Conservation (phyloP, 1,284 basidiomycete species). For the Erythrobasidium hasegawianum region DNA sequence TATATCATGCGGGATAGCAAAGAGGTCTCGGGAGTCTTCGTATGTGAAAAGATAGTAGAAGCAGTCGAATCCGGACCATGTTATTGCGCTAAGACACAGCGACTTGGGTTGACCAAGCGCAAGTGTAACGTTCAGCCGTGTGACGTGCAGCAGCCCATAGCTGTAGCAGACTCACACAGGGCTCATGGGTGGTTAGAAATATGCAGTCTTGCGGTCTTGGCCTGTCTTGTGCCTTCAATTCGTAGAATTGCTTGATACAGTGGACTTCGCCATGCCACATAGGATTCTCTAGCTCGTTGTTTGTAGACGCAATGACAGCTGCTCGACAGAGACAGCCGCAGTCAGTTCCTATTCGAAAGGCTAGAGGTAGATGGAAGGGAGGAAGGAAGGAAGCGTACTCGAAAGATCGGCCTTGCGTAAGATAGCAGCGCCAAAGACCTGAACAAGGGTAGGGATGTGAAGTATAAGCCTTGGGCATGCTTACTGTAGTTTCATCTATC, state of each 20-base stretch:
- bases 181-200: constrained; percentile 40
- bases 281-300: constrained; percentile 6
- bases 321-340: too few relatives aligned
- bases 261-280: constrained; percentile 21
- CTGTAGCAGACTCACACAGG: too few relatives aligned
- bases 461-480: too few relatives aligned
- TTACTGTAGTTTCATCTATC: background rate
- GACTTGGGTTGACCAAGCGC: too few relatives aligned
- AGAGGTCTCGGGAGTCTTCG: constrained; percentile 39
- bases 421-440: constrained; percentile 19
- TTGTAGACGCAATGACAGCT: constrained; percentile 5
- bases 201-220: constrained; percentile 35
- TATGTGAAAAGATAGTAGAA: constrained; percentile 39
- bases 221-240: background rate
- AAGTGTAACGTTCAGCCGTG: constrained; percentile 21
- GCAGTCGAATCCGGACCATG: constrained; percentile 35
- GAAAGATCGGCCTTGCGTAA: constrained; percentile 1
- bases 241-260: constrained; percentile 35
- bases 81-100: constrained; percentile 25
- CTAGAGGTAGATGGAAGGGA: background rate
- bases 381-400: too few relatives aligned
- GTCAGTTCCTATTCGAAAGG: background rate
- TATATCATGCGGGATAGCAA: constrained; percentile 40
- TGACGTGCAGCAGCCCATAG: constrained; percentile 29
- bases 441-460: background rate